Evolutionary conservation across 2,329 filamentous ascomycete genomes (phyloP), one percentile per base, ranked within the genome.

Genomic region (Setomelanomma holmii): DNA sequence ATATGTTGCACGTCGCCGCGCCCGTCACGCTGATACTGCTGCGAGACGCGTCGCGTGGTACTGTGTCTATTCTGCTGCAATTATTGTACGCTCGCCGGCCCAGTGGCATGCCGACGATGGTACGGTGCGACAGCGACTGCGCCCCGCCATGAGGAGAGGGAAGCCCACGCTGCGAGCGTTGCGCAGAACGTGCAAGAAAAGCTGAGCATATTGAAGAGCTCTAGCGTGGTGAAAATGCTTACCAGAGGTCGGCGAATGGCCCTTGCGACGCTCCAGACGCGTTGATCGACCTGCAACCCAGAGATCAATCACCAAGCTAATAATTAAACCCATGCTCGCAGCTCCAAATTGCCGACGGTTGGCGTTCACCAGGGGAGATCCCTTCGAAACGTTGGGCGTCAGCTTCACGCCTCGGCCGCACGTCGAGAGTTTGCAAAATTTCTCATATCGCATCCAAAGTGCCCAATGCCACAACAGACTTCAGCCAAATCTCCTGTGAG

Each of bases 271-370:
- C 39, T 21, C 17, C 40, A 50, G 48, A 47, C 52, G 23, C 39
- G 49, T 42, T 34, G 49, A 52, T 55, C 49, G 45, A 21, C 44
- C 49, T 41, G 46, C 46, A 49, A 40, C 44, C 22, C 39, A 41
- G 40, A 43, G 17, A 40, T 39, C 43, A 41, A 35, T 47, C 52
- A 44, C n/a, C n/a, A n/a, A n/a, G n/a, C n/a, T n/a, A n/a, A n/a
- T n/a, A n/a, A n/a, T n/a, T n/a, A n/a, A n/a, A n/a, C 47, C 45
- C 38, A 48, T 43, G 45, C 20, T 43, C 4, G 19, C 27, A 43
- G 24, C 16, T 19, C 16, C 24, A 40, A 54, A 30, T 34, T 21
- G 43, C 48, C 43, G 38, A 30, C 33, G 20, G 36, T 27, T 45
- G 41, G 21, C 21, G 19, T 41, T 41, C 33, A 10, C 27, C 20